These are phyloP conservation scores for Gelatoporia subvermispora DNA, from an alignment of 768 basidiomycete genomes.

Conservation along the genomic window DNA sequence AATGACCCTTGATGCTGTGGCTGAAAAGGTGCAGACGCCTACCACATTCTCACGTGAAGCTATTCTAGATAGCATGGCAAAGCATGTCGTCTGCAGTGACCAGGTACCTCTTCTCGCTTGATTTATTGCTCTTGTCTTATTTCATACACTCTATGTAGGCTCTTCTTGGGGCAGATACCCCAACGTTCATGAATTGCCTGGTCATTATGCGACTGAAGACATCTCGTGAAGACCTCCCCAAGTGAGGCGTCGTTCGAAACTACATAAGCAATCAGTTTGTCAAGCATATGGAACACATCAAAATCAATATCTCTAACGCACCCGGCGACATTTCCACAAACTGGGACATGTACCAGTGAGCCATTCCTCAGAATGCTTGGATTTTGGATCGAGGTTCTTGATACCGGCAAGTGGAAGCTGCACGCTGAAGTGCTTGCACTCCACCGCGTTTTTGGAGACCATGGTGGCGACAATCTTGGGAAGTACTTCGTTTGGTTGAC, in stretches of 20 bases:
- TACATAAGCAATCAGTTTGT: not conserved
- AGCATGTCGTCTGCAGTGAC: not conserved
- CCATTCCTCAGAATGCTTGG: conserved; percentile 17
- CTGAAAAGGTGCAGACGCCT: not conserved
- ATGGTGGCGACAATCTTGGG: conserved; percentile 9
- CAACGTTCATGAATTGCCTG: conserved; percentile 1
- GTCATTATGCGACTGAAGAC: conserved; percentile 2
- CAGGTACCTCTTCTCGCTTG: not conserved
- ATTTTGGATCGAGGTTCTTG: conserved; percentile 19
- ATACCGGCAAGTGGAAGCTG: conserved; percentile 21
- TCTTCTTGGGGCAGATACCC: not conserved
- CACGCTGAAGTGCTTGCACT: conserved; percentile 20
- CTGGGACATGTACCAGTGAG: conserved; percentile 16
- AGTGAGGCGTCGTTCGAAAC: not conserved
- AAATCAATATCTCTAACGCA: not conserved
- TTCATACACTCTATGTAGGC: conserved; percentile 2
- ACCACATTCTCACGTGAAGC: not conserved
- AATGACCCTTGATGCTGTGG: not conserved
- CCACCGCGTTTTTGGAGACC: conserved; percentile 16
- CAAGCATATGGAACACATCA: not conserved
- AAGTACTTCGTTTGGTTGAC: conserved; percentile 21
- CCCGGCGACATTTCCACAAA: conserved; percentile 13
- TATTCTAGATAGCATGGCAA: not conserved
- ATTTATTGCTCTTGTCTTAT: not conserved
- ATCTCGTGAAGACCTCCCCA: not conserved